Evolutionary conservation across 768 basidiomycete species (phyloP).

Genomic region (Boletus speciosus): DNA sequence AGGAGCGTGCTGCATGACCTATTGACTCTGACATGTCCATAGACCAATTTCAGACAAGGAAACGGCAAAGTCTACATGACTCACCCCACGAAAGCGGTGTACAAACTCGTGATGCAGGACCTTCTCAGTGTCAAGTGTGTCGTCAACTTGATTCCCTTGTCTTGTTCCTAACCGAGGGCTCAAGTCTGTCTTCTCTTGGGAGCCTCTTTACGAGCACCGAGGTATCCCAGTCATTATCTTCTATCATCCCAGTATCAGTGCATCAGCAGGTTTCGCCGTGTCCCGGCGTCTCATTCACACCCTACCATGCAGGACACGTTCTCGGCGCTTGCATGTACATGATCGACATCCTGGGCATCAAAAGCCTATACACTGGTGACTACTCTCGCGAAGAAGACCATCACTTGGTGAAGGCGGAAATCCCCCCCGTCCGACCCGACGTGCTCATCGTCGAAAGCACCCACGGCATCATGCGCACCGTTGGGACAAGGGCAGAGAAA

Average conservation of each 20-base stretch:
- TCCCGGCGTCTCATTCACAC: slow-evolving; percentile 88
- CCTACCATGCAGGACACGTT: slow-evolving; percentile 97
- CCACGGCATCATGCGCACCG: slow-evolving; percentile 80
- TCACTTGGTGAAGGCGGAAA: slow-evolving; percentile 92
- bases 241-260: slow-evolving; percentile 82
- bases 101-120: slow-evolving; percentile 98
- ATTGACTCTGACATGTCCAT: not conserved
- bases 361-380: slow-evolving; percentile 94
- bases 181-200: slow-evolving; percentile 61
- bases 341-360: slow-evolving; percentile 91
- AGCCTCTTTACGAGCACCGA: slow-evolving; percentile 73
- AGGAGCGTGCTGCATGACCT: not conserved
- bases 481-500: slow-evolving; percentile 83
- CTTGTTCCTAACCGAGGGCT: not conserved
- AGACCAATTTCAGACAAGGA: slow-evolving; percentile 98
- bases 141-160: not conserved
- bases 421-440: slow-evolving; percentile 86
- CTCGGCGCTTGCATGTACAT: slow-evolving; percentile 97
- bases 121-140: slow-evolving; percentile 86
- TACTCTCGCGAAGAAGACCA: slow-evolving; percentile 96
- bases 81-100: slow-evolving; percentile 97
- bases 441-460: slow-evolving; percentile 97
- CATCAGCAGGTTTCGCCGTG: slow-evolving; percentile 89
- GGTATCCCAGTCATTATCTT: slow-evolving; percentile 73
- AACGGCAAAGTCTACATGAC: slow-evolving; percentile 99